Conservation (phyloP, 2,329 filamentous ascomycete genomes). For the Rosellinia necatrix region DNA sequence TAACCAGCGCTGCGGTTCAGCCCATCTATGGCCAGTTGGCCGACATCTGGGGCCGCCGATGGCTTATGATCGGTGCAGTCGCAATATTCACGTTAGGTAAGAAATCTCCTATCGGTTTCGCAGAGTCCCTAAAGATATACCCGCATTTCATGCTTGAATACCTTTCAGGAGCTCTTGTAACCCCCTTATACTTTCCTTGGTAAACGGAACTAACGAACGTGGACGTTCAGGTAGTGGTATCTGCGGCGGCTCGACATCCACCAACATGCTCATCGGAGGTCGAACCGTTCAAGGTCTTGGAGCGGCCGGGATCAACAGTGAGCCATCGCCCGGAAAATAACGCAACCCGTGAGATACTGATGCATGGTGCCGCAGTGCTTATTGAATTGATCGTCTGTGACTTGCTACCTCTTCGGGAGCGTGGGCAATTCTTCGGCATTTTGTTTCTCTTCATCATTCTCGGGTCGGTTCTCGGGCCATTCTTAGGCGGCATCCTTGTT, state of each 20-base stretch:
- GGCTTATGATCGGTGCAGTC: conserved; percentile 42
- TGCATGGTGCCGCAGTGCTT: conserved; percentile 36
- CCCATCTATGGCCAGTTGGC: conserved; percentile 50
- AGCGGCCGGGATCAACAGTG: conserved; percentile 43
- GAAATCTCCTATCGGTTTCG: no score
- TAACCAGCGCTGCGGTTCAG: conserved; percentile 42
- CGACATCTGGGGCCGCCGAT: conserved; percentile 53
- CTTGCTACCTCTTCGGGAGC: conserved; percentile 50
- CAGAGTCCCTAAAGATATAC: no score
- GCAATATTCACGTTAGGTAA: conserved; percentile 50
- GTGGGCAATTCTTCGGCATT: conserved; percentile 45
- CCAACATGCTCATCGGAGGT: conserved; percentile 47
- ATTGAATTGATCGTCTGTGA: conserved; percentile 53
- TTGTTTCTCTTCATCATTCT: conserved; percentile 36
- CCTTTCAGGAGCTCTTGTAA: no score
- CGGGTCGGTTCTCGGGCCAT: conserved; percentile 52
- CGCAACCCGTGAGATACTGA: conserved; percentile 9
- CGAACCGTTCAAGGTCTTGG: conserved; percentile 48
- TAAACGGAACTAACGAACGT: no score
- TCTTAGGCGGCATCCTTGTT: conserved; percentile 52
- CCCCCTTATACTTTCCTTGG: no score
- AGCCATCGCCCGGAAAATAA: not conserved
- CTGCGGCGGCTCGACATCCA: conserved; percentile 45
- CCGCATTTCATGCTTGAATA: no score
- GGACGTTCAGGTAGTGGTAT: conserved; percentile 53